phyloP scores from a whole-genome alignment of 495 filamentous ascomycete species.

The Aspergillus incahuasiensis region DNA sequence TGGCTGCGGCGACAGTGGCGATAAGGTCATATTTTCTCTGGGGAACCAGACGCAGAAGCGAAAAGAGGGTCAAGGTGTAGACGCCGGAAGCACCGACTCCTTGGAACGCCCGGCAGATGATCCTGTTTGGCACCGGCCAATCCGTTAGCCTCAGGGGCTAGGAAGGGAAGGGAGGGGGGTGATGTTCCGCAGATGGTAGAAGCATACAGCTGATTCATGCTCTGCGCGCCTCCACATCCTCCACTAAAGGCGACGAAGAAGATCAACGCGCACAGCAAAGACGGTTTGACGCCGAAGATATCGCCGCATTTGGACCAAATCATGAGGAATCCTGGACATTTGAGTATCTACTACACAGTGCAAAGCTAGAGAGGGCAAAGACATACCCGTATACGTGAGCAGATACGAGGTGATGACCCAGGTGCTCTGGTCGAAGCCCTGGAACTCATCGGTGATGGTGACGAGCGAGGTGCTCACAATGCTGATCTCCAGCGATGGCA shows the following conservation, averaged over 20 bases:
- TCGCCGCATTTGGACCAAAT: conserved; percentile 54
- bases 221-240: conserved; percentile 47
- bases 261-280: conserved; percentile 43
- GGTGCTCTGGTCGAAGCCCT: conserved; percentile 40
- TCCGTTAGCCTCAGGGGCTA: not conserved
- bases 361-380: not conserved
- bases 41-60: conserved; percentile 48
- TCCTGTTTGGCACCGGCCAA: conserved; percentile 21
- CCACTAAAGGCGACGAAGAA: conserved; percentile 52
- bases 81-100: conserved; percentile 50
- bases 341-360: not conserved
- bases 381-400: conserved; percentile 40
- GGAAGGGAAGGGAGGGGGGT: no score
- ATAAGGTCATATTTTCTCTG: conserved; percentile 13
- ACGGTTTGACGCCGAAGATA: conserved; percentile 48
- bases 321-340: conserved; percentile 42
- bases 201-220: conserved; percentile 47
- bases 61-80: conserved; percentile 50
- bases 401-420: conserved; percentile 55
- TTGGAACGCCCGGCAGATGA: conserved; percentile 49
- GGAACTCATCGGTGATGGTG: conserved; percentile 48
- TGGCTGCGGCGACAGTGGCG: conserved; percentile 13
- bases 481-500: conserved; percentile 52
- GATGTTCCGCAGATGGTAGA: not conserved
- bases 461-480: conserved; percentile 59